phyloP scores from a whole-genome alignment of 129 eudicot species.

The Saussurea involucrata region DNA sequence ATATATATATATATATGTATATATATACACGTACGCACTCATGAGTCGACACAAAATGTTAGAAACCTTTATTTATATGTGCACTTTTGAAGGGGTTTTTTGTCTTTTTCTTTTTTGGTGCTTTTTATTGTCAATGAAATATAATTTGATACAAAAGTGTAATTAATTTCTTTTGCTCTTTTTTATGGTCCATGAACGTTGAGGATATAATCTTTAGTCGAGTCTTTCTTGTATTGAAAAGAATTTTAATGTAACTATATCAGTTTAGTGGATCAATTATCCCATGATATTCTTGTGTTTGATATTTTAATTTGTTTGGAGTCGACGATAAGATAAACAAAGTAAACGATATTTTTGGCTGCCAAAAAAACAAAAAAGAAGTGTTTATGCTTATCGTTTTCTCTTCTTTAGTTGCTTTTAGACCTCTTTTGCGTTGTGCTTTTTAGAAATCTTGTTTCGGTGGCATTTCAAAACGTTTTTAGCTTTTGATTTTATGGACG shows the following conservation, averaged over 20 bases:
- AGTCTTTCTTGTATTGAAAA: not conserved
- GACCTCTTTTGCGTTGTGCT: not conserved
- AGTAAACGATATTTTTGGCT: not conserved
- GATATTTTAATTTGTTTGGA: not conserved
- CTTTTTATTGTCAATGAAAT: not conserved
- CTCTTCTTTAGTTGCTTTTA: not conserved
- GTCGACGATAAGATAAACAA: not conserved
- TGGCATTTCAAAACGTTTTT: not conserved
- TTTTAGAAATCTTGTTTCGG: not conserved
- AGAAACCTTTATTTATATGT: not conserved
- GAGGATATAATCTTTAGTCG: not conserved
- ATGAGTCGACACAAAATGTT: not conserved
- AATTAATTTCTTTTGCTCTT: not conserved
- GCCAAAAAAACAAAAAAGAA: not conserved
- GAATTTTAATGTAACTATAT: not conserved
- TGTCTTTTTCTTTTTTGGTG: not conserved
- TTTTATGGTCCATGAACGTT: not conserved
- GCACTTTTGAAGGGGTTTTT: not conserved
- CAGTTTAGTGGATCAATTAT: not conserved
- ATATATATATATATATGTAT: too few species aligned
- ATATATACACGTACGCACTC: not conserved
- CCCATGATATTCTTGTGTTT: not conserved
- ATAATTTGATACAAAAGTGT: not conserved
- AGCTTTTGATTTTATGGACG: not conserved
- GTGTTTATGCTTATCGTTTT: not conserved